phyloP scores from a whole-genome alignment of 768 basidiomycete species.

The Calocybe gangraenosa region DNA sequence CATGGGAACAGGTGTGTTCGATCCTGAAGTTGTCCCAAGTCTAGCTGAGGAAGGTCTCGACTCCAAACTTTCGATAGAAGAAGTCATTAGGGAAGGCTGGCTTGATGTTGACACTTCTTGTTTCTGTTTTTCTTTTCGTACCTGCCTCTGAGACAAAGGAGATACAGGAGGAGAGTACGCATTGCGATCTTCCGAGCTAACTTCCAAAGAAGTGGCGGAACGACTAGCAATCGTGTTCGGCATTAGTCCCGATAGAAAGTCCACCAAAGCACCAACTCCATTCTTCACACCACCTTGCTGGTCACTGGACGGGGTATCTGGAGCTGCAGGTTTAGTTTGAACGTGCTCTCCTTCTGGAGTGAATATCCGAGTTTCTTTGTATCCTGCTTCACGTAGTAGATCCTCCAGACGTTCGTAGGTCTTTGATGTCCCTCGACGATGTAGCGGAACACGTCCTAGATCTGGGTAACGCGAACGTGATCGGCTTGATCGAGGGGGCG shows the following conservation, averaged over 20 bases:
- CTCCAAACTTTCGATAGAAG: conserved; percentile 31
- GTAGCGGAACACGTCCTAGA: conserved; percentile 66
- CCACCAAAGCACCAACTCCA: conserved; percentile 60
- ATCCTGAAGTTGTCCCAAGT: conserved; percentile 8
- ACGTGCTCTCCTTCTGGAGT: conserved; percentile 74
- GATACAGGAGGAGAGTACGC: conserved; percentile 29
- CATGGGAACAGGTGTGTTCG: conserved; percentile 10
- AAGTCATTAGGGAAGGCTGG: conserved; percentile 24
- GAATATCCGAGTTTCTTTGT: conserved; percentile 88
- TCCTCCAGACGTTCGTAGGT: conserved; percentile 85
- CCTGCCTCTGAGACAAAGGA: conserved; percentile 22
- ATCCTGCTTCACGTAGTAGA: conserved; percentile 81
- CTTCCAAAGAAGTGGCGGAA: conserved; percentile 17
- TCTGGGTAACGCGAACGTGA: conserved; percentile 50
- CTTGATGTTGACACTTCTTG: conserved; percentile 14
- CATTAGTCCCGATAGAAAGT: conserved; percentile 62
- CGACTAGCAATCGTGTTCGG: conserved; percentile 28
- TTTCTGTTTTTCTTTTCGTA: conserved; percentile 12
- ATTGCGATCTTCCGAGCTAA: conserved; percentile 8
- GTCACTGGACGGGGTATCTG: conserved; percentile 21
- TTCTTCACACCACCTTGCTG: conserved; percentile 31
- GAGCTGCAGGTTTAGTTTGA: conserved; percentile 25
- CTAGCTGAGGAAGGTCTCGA: conserved; percentile 21
- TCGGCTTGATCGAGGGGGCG: conserved; percentile 41
- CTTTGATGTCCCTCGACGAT: conserved; percentile 73